phyloP scores from a whole-genome alignment of 768 basidiomycete species.

The Boletus rufocinnamomeus region DNA sequence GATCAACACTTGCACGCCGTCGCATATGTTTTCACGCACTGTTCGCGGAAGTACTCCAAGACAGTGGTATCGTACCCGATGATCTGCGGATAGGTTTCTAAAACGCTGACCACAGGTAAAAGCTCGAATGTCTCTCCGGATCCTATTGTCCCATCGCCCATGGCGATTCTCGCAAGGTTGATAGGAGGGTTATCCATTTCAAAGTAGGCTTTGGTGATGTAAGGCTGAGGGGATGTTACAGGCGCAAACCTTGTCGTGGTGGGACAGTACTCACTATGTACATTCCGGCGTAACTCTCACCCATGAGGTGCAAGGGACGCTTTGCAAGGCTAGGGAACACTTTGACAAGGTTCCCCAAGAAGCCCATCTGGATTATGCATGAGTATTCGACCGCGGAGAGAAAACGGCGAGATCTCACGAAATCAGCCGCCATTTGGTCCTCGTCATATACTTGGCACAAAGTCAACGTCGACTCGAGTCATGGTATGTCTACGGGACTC shows the following conservation, averaged over 20 bases:
- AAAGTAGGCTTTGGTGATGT: conserved; percentile 75
- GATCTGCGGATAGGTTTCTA: conserved; percentile 76
- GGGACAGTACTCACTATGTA: conserved; percentile 54
- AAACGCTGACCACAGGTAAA: conserved; percentile 56
- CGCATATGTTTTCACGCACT: conserved; percentile 45
- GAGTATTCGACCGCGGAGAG: background rate
- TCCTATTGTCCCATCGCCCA: conserved; percentile 67
- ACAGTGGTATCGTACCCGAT: conserved; percentile 71
- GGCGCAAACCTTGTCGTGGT: background rate
- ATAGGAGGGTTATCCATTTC: conserved; percentile 63
- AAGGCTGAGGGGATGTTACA: conserved; percentile 49
- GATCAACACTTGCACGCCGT: background rate
- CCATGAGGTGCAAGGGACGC: conserved; percentile 67
- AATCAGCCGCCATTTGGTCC: conserved; percentile 61
- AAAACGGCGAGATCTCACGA: conserved; percentile 36
- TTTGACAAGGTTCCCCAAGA: conserved; percentile 68
- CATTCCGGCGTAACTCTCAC: conserved; percentile 75
- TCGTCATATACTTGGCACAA: conserved; percentile 51
- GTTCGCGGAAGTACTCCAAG: conserved; percentile 65
- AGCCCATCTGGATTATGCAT: conserved; percentile 55
- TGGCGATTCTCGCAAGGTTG: conserved; percentile 63
- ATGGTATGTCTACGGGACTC: conserved; percentile 13
- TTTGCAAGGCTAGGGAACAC: conserved; percentile 70
- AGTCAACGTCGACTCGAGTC: background rate
- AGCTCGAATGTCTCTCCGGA: conserved; percentile 52